phyloP scores from a whole-genome alignment of 2,329 filamentous ascomycete genomes.

The Didymosphaeria variabile region DNA sequence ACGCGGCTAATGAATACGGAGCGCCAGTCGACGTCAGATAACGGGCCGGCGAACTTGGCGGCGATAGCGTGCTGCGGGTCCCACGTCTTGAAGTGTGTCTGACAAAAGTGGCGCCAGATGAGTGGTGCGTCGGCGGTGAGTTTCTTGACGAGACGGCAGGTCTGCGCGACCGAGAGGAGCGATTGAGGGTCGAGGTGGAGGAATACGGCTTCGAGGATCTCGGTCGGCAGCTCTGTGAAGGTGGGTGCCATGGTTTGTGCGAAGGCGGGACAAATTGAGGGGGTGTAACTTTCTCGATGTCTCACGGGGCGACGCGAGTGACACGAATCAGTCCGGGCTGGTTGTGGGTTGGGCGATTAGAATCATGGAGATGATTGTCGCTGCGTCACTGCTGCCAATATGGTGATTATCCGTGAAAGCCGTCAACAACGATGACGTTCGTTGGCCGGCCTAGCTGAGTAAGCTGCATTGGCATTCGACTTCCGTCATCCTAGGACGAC shows the following conservation, averaged over 20 bases:
- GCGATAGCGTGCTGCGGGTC: slow-evolving; percentile 55
- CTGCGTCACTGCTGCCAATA: not conserved
- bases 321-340: too few relatives aligned
- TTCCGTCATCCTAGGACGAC: too few relatives aligned
- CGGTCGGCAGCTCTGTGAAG: slow-evolving; percentile 71
- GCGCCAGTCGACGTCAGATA: slow-evolving; percentile 77
- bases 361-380: not conserved
- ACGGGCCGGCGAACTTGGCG: slow-evolving; percentile 52
- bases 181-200: slow-evolving; percentile 64
- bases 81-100: slow-evolving; percentile 77
- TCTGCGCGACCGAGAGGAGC: slow-evolving; percentile 63
- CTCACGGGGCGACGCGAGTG: not conserved
- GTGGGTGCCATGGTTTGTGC: slow-evolving; percentile 28
- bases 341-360: not conserved
- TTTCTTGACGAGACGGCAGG: slow-evolving; percentile 70
- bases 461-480: not conserved
- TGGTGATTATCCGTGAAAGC: slow-evolving; percentile 7
- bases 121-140: slow-evolving; percentile 75
- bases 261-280: not conserved
- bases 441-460: slow-evolving; percentile 1
- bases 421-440: slow-evolving; percentile 19
- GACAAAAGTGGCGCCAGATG: slow-evolving; percentile 83
- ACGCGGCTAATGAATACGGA: slow-evolving; percentile 50
- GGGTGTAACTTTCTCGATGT: not conserved
- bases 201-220: slow-evolving; percentile 84